phyloP scores from a whole-genome alignment of 345 rosid genomes.

The Capsella bursapastoris region DNA sequence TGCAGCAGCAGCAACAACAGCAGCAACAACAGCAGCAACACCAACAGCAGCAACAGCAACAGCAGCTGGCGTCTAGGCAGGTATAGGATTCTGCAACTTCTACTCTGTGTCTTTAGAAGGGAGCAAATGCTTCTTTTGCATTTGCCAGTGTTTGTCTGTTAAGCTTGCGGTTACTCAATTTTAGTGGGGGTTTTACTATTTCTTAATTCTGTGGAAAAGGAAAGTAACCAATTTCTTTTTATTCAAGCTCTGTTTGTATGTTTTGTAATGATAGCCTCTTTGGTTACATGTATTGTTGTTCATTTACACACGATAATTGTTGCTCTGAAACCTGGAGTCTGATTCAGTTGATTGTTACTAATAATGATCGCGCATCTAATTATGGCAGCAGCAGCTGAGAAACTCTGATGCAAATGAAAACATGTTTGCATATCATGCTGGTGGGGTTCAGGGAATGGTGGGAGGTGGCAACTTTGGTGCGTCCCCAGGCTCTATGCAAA shows the following conservation, averaged over 20 bases:
- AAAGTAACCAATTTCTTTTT: slow-evolving; percentile 14
- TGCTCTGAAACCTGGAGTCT: slow-evolving; percentile 10
- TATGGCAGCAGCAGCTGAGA: slow-evolving; percentile 63
- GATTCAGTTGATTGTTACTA: neutral
- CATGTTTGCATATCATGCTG: slow-evolving; percentile 78
- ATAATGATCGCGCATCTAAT: neutral
- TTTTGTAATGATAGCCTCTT: slow-evolving; percentile 13
- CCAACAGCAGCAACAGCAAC: slow-evolving; percentile 66
- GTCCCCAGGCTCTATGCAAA: slow-evolving; percentile 75
- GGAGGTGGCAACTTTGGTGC: slow-evolving; percentile 70
- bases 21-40: slow-evolving; percentile 65
- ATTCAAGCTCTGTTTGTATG: slow-evolving; percentile 15
- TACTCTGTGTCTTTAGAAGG: neutral
- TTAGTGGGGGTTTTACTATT: neutral
- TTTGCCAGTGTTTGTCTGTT: slow-evolving; percentile 14
- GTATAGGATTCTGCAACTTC: slow-evolving; percentile 42
- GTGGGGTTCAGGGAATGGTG: slow-evolving; percentile 70
- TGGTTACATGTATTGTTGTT: neutral
- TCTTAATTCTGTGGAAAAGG: slow-evolving; percentile 11
- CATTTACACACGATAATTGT: neutral
- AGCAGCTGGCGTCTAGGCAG: slow-evolving; percentile 74
- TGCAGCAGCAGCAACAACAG: slow-evolving; percentile 62
- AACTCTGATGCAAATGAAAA: slow-evolving; percentile 77
- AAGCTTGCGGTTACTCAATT: slow-evolving; percentile 13
- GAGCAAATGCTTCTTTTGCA: neutral